Base-by-base conservation (phyloP, 495 filamentous ascomycete genomes). In the Cercophora newfieldiana region DNA sequence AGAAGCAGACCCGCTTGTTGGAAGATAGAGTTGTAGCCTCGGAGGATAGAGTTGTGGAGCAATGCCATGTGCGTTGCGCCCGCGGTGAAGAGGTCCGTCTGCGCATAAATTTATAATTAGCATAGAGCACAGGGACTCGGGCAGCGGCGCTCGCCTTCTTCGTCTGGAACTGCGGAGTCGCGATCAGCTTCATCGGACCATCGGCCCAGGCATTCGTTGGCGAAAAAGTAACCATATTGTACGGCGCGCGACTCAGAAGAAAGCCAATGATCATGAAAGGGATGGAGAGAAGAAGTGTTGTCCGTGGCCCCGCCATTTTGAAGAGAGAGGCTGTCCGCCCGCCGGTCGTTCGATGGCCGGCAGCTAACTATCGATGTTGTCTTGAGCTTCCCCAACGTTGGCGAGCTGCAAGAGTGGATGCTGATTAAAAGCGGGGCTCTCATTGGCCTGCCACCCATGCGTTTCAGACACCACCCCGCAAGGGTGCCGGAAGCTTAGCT, bases 21-120 rank as follows among this genome's bases (percentile, higher is more conserved):
- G 73, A 81, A 86, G 69, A 88, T 84, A 61, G 82, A 83, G 73
- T 88, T 88, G 72, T 81, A 84, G 64, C 83, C 84, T 44, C 85
- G 85, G 48, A 88, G 73, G 66, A 87, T 84, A 37, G 80, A 78
- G 73, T 88, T 88, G 75, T 88, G 62, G 21, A 86, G 75, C 57
- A 86, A 71, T 1, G 83, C 81, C 86, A 88, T 88, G 68, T 87
- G 83, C 16, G 84, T 84, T 5, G 85, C 83, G 29, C 81, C 81
- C 2, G 79, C 77, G 3, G 80, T 81, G 69, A 83, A 83, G 68
- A 83, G 72, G 68, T 83, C 81, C 47, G 79, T 80, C 81, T 81
- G 63, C 14, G n/a, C n/a, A n/a, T 10, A 50, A 21, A 0, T 2
- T 8, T 19, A 24, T 16, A 3, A 29, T 28, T 19, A n/a, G 6